Base-by-base conservation (phyloP, 805 yeast genomes). In the Saccharomycopsis sp. region DNA sequence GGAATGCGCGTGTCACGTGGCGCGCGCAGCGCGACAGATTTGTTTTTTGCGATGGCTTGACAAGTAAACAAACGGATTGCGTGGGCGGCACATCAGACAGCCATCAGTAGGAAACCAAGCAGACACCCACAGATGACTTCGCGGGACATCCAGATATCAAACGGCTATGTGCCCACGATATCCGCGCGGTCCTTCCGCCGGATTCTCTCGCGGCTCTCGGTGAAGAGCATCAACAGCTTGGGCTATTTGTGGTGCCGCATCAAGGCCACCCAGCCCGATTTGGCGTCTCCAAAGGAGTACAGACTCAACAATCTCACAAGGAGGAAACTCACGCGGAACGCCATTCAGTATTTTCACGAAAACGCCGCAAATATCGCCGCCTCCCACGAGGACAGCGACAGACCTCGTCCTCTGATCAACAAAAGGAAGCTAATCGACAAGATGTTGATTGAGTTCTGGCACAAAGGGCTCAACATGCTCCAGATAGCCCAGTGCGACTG, bases 401-500 rank as follows among this genome's bases (percentile, higher is more conserved):
- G n/a, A n/a, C n/a, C n/a, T n/a, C 16, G 34, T 18, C 18, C 34
- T 23, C 15, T 7, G 14, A 16, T 48, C 7, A 18, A 24, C 24
- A 75, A 72, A 54, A 62, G 68, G 54, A 69, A 66, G 52, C 61
- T 74, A 21, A 70, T 82, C 3, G 82, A 82, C 58, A 66, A 68
- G 40, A 71, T 82, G n/a, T 59, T 81, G 7, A 73, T 68, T 46
- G 77, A 79, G 14, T 78, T 72, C 62, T 85, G 88, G 79, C 70
- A 77, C 1, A 64, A 69, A 3, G 90, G 90, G 0, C 67, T 85
- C 50, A 85, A 84, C 62, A 70, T 84, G 1, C 72, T 83, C 16
- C 95, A 88, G 66, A 66, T 83, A 47, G 84, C 94, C 0, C 90
- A 86, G 60, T 70, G 87, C 3, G 94, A 88, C 63, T 80, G 85